Evolutionary conservation across 2,329 filamentous ascomycete species (phyloP), one percentile per base, ranked within the genome.

Genomic region (Cercospora sp.): DNA sequence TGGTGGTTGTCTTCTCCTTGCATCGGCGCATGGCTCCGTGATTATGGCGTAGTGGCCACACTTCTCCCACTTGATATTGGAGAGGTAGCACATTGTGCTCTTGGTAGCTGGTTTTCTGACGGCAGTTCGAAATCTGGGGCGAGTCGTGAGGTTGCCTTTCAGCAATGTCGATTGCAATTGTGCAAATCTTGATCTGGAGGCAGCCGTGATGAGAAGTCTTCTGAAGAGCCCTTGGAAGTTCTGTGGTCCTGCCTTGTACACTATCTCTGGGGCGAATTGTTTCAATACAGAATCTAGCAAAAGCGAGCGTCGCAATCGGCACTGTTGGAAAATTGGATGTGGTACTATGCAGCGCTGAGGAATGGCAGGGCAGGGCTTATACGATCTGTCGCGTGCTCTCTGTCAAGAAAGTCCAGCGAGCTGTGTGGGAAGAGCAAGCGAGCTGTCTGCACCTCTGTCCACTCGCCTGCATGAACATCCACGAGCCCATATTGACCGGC

Each of bases 41-140:
- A 71, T 59, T 5, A 70, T 68, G 3, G 64, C 65, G 51, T 68
- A 71, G 57, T 73, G 71, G 48, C 71, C 71, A 33, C 71, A 73
- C 28, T 66, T 65, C 55, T 71, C 67, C 68, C 69, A 73, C 20
- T 67, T 67, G 48, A 73, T 55, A 26, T 68, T 66, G 62, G 64
- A 68, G 16, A 68, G 66, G 31, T 65, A 71, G 53, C 68, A 70
- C 70, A 72, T 68, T 58, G 23, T 55, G 16, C 18, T 57, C 26
- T 58, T 16, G 31, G 3, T 6, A 8, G 3, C 2, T 3, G 36
- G 7, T n/a, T 42, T 9, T n/a, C 16, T 42, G 36, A 42, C 36
- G 16, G 36, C 36, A 9, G 6, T 42, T 8, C 16, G 36, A 42
- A n/a, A n/a, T 16, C 36, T 42, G 2, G 36, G 16, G 2, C 36